Percentiles rank a stretch among this genome's conserved stretches.
phyloP scores from a whole-genome alignment of 495 filamentous ascomycete genomes.

The Beverwykella pulmonaria region DNA sequence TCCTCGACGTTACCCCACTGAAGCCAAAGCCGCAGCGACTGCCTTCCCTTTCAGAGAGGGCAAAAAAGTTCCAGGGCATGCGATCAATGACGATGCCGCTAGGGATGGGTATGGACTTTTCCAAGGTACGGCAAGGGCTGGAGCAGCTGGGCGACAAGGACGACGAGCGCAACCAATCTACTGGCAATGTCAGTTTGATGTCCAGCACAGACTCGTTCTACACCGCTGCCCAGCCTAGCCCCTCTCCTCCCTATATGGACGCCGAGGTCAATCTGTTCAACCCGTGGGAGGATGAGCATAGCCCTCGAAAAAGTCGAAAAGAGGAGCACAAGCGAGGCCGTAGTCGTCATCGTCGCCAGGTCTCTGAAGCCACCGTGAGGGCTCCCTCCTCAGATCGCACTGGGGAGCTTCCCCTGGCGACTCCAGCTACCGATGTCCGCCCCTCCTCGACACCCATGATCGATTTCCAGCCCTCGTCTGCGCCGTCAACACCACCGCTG shows the following conservation, averaged over 20 bases:
- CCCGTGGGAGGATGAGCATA: slow-evolving; percentile 22
- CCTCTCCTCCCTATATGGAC: slow-evolving; percentile 53
- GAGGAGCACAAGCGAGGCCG: slow-evolving; percentile 21
- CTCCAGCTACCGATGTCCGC: neutral
- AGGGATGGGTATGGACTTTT: neutral
- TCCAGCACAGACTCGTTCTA: slow-evolving; percentile 65
- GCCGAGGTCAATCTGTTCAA: slow-evolving; percentile 27
- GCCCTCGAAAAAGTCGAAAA: neutral
- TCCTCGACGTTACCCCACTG: slow-evolving; percentile 29
- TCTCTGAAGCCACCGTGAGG: slow-evolving; percentile 51
- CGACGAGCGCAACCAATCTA: slow-evolving; percentile 1
- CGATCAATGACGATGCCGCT: slow-evolving; percentile 52
- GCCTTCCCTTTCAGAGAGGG: slow-evolving; percentile 25
- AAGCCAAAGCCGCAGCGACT: slow-evolving; percentile 6
- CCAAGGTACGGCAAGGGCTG: neutral
- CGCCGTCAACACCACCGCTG: slow-evolving; percentile 39
- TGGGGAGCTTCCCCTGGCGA: slow-evolving; percentile 10
- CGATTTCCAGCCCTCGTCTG: slow-evolving; percentile 18
- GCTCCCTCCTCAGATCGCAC: slow-evolving; percentile 22
- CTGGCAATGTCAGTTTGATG: slow-evolving; percentile 50
- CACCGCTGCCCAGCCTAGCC: slow-evolving; percentile 52
- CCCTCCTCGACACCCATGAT: slow-evolving; percentile 10
- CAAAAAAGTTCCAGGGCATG: slow-evolving; percentile 31
- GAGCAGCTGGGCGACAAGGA: neutral
- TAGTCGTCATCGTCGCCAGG: slow-evolving; percentile 43